phyloP scores from a whole-genome alignment of 495 filamentous ascomycete genomes.

The Penicillium manginii region DNA sequence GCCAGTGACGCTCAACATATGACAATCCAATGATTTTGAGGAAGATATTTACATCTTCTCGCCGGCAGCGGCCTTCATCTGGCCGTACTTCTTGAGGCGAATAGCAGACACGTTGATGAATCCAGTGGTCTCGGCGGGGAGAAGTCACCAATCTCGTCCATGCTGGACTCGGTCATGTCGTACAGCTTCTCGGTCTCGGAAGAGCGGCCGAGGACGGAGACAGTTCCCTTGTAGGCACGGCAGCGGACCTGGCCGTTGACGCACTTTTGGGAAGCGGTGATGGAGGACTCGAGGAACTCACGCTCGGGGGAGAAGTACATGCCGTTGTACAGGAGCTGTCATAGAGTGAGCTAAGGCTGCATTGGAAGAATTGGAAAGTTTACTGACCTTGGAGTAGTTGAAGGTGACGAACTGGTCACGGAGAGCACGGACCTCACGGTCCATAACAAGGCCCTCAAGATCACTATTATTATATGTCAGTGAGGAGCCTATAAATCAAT shows the following conservation, averaged over 20 bases:
- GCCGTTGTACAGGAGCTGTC: slow-evolving; percentile 73
- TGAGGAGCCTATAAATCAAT: not conserved
- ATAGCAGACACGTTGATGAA: slow-evolving; percentile 86
- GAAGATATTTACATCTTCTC: slow-evolving; percentile 35
- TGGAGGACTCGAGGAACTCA: slow-evolving; percentile 74
- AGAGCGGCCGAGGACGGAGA: slow-evolving; percentile 74
- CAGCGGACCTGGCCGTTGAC: slow-evolving; percentile 72
- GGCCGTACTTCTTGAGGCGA: slow-evolving; percentile 88
- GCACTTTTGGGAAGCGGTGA: slow-evolving; percentile 73
- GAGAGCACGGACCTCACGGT: slow-evolving; percentile 79
- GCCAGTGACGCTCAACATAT: slow-evolving; percentile 34
- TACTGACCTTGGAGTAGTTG: slow-evolving; percentile 65
- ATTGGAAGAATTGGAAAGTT: slow-evolving; percentile 1
- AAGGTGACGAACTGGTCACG: slow-evolving; percentile 79
- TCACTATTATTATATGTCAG: slow-evolving; percentile 47
- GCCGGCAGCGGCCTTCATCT: slow-evolving; percentile 66
- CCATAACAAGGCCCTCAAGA: slow-evolving; percentile 82
- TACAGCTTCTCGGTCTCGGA: slow-evolving; percentile 85
- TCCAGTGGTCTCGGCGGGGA: slow-evolving; percentile 69
- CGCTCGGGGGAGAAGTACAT: slow-evolving; percentile 76
- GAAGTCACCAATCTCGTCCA: slow-evolving; percentile 89
- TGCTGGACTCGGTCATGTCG: slow-evolving; percentile 74
- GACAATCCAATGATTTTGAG: slow-evolving; percentile 13
- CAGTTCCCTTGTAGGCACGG: slow-evolving; percentile 76
- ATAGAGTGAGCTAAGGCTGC: not conserved